A percentile compares a stretch with the other conserved stretches of the same genome.
Evolutionary conservation across 2,329 filamentous ascomycete genomes (phyloP).

Genomic region (Shiraia sp.): DNA sequence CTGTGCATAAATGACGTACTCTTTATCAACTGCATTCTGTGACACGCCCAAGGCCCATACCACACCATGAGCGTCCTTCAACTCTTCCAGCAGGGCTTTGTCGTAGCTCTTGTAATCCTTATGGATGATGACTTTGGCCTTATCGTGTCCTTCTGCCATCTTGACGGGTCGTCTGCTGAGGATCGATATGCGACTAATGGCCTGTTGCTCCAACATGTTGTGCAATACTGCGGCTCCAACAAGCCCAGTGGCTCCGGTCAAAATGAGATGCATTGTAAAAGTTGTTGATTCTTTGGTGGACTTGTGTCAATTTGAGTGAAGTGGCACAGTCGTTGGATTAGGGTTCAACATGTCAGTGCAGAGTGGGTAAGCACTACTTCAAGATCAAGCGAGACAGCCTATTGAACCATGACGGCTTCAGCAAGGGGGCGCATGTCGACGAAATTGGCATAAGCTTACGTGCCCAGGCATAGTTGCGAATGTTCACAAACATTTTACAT

Average conservation of each 20-base stretch:
- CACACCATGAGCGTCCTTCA: conserved; percentile 68
- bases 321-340: not conserved
- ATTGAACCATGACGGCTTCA: no score
- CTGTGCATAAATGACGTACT: conserved; percentile 48
- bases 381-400: no score
- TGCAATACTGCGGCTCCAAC: conserved; percentile 46
- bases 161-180: conserved; percentile 67
- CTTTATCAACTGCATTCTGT: conserved; percentile 61
- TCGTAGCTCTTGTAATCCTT: conserved; percentile 68
- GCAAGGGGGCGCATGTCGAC: no score
- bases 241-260: conserved; percentile 51
- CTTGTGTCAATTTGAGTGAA: not conserved
- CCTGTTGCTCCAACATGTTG: conserved; percentile 43
- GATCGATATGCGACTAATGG: conserved; percentile 68
- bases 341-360: no score
- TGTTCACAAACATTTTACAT: no score
- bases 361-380: no score
- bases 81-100: conserved; percentile 58
- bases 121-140: conserved; percentile 69
- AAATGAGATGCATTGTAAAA: conserved; percentile 46
- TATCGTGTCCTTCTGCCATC: conserved; percentile 63
- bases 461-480: no score
- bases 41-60: conserved; percentile 76
- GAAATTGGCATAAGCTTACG: no score
- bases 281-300: no score